Base-by-base conservation (phyloP, 345 rosid species). In the Hirschfeldia incana region DNA sequence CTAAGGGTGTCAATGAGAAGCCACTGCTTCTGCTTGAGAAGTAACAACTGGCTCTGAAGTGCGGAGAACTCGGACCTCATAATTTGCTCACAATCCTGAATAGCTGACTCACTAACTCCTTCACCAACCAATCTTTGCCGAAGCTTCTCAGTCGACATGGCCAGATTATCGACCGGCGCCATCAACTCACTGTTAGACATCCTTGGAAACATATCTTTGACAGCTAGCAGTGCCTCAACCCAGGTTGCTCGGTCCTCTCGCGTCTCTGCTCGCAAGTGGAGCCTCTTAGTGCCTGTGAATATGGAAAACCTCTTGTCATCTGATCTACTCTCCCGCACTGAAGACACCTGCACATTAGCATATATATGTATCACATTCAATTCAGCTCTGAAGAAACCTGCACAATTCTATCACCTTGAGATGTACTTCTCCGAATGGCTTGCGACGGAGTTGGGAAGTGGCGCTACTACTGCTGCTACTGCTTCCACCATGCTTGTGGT, bases 281-380 rank as follows among this genome's bases (percentile, higher is more conserved):
- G 88, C 83, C 91, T 86, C 84, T 93, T 95, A 3, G 98, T 91
- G 8, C 99, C 99, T 0, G 99, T 93, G 62, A 86, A 91, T 44
- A 95, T 93, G 0, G 98, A 95, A 81, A 95, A 95, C 62, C 94
- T 90, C 90, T 88, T 93, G 63, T 95, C 99, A 78, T 95, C 99
- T 21, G 99, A 90, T 81, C 86, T 88, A 77, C 97, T 93, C 78
- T 88, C 94, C 1, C 93, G 86, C 65, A 93, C 90, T 27, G 99
- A 89, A 6, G 91, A 87, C 16, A 87, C 90, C 90, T 87, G 76
- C 70, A 61, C 46, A 58, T 1, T 1, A 66, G 10, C 28, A 75
- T 39, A 51, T 37, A 67, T 8, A 0, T 29, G 62, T 10, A 32
- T 10, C 11, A 32, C 71, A 69, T 59, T 39, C 26, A 59, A 26